phyloP scores from a whole-genome alignment of 176 grass and related monocot genomes.

The Carex scoparia region DNA sequence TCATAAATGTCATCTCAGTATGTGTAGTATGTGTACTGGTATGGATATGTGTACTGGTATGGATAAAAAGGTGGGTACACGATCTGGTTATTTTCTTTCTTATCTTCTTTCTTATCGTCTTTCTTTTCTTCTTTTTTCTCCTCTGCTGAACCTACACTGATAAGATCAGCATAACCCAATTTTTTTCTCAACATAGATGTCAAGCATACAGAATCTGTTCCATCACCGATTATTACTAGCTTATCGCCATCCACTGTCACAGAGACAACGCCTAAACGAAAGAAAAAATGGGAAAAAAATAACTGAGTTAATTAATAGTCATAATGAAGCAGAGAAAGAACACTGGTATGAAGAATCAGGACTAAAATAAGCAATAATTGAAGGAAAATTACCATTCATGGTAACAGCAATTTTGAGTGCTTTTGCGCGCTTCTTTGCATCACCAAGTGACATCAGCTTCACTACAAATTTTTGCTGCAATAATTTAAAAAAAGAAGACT shows the following conservation, averaged over 20 bases:
- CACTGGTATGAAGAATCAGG: not conserved
- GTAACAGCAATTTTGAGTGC: slow-evolving; percentile 62
- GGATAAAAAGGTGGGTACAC: no score
- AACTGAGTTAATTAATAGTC: not conserved
- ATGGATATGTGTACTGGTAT: no score
- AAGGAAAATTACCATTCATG: slow-evolving; percentile 34
- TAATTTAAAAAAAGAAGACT: not conserved
- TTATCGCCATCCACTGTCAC: slow-evolving; percentile 44
- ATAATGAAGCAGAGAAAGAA: not conserved
- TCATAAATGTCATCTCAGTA: no score
- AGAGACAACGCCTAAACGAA: slow-evolving; percentile 44
- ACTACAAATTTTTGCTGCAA: slow-evolving; percentile 79
- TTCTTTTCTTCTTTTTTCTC: not conserved
- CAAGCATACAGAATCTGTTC: slow-evolving; percentile 43
- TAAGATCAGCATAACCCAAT: slow-evolving; percentile 52
- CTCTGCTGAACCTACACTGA: slow-evolving; percentile 31
- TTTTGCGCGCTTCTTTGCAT: slow-evolving; percentile 48
- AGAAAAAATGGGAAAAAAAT: not conserved
- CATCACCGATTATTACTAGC: slow-evolving; percentile 43
- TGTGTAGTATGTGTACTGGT: no score
- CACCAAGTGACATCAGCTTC: slow-evolving; percentile 46
- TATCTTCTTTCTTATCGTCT: no score
- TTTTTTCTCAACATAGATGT: slow-evolving; percentile 38
- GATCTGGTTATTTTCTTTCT: not conserved
- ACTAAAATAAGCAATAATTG: not conserved